These are phyloP conservation scores for Helenozyma baotianmanensis DNA, from an alignment of 805 yeast species.

Conservation along the genomic window DNA sequence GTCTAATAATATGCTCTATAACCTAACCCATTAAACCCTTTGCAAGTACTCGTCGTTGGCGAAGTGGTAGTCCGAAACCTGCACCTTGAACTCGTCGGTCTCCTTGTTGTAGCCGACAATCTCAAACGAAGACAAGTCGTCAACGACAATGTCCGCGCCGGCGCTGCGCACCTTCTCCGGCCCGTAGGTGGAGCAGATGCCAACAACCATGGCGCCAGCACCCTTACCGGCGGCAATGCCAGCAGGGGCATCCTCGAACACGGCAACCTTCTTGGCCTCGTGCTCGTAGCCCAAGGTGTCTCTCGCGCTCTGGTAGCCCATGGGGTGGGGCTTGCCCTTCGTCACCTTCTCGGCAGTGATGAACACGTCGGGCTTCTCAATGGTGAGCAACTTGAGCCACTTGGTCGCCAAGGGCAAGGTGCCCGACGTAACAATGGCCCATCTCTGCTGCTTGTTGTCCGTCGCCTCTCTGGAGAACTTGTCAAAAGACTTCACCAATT, in stretches of 20 bases:
- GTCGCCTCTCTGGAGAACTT: constrained; percentile 41
- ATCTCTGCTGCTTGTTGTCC: constrained; percentile 46
- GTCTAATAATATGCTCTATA: constrained; percentile 1
- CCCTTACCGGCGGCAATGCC: constrained; percentile 80
- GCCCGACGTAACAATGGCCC: constrained; percentile 90
- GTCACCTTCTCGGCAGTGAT: constrained; percentile 78
- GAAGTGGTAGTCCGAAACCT: constrained; percentile 37
- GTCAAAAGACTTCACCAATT: constrained; percentile 53
- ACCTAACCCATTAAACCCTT: constrained; percentile 5
- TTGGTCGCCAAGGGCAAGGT: constrained; percentile 70
- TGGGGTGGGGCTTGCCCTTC: constrained; percentile 83
- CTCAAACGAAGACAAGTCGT: constrained; percentile 61
- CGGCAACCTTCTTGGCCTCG: constrained; percentile 44
- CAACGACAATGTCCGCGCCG: constrained; percentile 80
- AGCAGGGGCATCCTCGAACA: constrained; percentile 87
- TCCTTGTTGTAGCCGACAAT: constrained; percentile 48
- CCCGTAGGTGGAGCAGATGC: constrained; percentile 76
- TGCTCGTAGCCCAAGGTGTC: constrained; percentile 38
- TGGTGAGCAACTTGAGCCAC: constrained; percentile 66
- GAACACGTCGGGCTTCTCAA: constrained; percentile 65
- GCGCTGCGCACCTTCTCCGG: constrained; percentile 63
- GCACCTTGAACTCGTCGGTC: constrained; percentile 40
- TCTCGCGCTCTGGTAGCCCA: constrained; percentile 68
- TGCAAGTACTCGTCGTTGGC: constrained; percentile 39
- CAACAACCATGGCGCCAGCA: constrained; percentile 79